Conservation (phyloP, 352 stramenopile species). For the Phytophthora uliginosa region DNA sequence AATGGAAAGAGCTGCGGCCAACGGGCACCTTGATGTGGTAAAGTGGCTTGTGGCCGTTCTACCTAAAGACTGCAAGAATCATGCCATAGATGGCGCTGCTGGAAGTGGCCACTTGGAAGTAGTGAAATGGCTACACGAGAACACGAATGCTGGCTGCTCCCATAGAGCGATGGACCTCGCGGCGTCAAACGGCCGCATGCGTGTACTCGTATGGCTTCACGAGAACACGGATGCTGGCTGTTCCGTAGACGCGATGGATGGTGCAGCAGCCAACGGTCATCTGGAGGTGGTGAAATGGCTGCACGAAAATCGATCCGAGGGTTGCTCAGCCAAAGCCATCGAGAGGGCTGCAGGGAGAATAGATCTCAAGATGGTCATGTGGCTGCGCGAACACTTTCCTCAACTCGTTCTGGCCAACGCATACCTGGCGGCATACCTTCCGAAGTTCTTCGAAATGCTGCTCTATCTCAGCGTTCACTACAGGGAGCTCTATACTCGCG, state of each 20-base stretch:
- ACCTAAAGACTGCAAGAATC: background rate
- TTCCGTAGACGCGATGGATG: background rate
- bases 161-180: background rate
- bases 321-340: background rate
- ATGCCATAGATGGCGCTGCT: background rate
- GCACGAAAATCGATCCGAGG: background rate
- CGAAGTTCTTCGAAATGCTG: background rate
- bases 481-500: background rate
- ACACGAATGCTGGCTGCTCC: background rate
- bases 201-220: background rate
- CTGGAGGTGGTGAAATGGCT: background rate
- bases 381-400: background rate
- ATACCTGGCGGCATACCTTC: background rate
- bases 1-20: background rate
- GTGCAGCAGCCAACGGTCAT: background rate
- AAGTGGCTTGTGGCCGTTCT: background rate
- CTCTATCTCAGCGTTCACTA: background rate
- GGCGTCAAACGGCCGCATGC: background rate
- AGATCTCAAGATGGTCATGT: background rate
- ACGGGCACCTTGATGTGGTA: background rate
- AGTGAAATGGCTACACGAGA: conserved; percentile 1
- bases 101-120: background rate
- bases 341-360: background rate
- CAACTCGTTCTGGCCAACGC: background rate
- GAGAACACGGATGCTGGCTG: background rate